A percentile compares a stretch with the other conserved stretches of the same genome.
These are phyloP conservation scores for Odonthalia washingtoniensis DNA, from an alignment of 31 red algal species.

Conservation along the genomic window DNA sequence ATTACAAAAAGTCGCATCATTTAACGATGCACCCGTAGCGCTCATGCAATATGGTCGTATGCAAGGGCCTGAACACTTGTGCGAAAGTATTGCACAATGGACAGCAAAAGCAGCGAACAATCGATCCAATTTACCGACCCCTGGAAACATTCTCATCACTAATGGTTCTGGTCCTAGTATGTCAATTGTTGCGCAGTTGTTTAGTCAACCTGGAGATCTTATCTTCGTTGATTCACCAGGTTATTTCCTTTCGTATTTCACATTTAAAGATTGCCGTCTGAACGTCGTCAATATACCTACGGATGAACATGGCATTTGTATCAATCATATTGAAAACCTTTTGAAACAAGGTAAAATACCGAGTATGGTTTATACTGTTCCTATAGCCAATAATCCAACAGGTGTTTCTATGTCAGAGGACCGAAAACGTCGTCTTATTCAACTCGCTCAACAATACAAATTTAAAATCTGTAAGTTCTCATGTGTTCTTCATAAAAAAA, in stretches of 20 bases:
- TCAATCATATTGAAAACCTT: constrained; percentile 55
- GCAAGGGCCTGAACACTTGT: constrained; percentile 51
- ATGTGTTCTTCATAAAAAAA: neutral
- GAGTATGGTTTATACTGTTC: constrained; percentile 82
- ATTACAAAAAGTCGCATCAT: constrained; percentile 15
- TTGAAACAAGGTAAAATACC: constrained; percentile 47
- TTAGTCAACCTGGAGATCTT: constrained; percentile 51
- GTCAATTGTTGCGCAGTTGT: constrained; percentile 55
- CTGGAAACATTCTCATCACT: constrained; percentile 75
- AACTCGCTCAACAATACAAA: constrained; percentile 68
- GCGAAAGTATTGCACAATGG: constrained; percentile 33
- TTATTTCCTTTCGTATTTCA: constrained; percentile 80
- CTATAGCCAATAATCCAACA: constrained; percentile 80
- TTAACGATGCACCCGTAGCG: constrained; percentile 35
- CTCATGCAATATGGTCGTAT: constrained; percentile 79
- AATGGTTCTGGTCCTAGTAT: constrained; percentile 71
- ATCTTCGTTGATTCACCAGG: constrained; percentile 74
- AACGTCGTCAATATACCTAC: constrained; percentile 57
- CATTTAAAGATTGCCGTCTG: constrained; percentile 72
- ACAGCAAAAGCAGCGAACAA: neutral
- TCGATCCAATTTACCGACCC: neutral
- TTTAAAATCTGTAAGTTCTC: constrained; percentile 74
- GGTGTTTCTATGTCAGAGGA: constrained; percentile 69
- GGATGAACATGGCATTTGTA: constrained; percentile 73
- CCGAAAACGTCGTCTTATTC: constrained; percentile 58